A percentile compares a stretch with the other conserved stretches of the same genome.
Evolutionary conservation across 1,284 basidiomycete genomes (phyloP).

Genomic region (Peniophora sp.): DNA sequence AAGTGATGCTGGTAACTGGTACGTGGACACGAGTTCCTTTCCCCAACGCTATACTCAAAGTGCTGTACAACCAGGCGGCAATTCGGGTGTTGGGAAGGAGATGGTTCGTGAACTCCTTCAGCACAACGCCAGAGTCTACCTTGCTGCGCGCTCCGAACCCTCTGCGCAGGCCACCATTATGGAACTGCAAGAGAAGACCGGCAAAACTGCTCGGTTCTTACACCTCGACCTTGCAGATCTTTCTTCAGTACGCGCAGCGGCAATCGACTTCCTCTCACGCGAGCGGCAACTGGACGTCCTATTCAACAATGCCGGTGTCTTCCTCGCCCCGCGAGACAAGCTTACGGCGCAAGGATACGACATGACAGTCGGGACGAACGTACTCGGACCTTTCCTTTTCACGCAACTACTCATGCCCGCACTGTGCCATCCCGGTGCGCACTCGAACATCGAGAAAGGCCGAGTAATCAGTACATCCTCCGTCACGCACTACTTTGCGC

Average conservation of each 20-base stretch:
- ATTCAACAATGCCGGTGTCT: conserved; percentile 42
- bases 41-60: too few species aligned
- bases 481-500: conserved; percentile 14
- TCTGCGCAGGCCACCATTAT: conserved; percentile 29
- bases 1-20: conserved; percentile 20
- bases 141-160: neutral
- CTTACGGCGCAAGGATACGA: conserved; percentile 50
- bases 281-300: conserved; percentile 27
- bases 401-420: conserved; percentile 38
- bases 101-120: conserved; percentile 1
- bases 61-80: neutral
- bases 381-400: conserved; percentile 36
- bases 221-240: conserved; percentile 43
- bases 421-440: conserved; percentile 22
- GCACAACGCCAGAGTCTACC: conserved; percentile 4
- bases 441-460: conserved; percentile 22
- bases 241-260: conserved; percentile 28
- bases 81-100: conserved; percentile 3
- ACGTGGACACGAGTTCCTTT: neutral
- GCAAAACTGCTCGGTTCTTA: conserved; percentile 33
- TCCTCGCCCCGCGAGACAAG: conserved; percentile 35
- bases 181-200: conserved; percentile 26
- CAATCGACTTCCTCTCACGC: conserved; percentile 33
- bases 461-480: conserved; percentile 37
- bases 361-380: conserved; percentile 54